Evolutionary conservation across 345 rosid species (phyloP), one percentile per base, ranked within the genome.

Genomic region (Toxicodendron radicans): DNA sequence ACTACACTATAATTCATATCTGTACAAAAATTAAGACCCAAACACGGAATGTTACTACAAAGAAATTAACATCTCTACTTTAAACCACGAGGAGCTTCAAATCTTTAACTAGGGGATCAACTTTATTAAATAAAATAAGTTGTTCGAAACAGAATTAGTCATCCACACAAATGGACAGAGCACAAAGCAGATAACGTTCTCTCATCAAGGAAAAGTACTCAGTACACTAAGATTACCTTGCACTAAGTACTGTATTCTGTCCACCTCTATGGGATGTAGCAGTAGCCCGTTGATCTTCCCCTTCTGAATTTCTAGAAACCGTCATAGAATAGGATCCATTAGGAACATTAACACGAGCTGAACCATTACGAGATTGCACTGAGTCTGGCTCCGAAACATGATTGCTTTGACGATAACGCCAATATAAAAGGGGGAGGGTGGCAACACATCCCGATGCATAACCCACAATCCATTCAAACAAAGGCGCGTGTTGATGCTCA

Each of bases 361-460:
- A 78, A 71, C 79, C 80, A 60, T 86, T 90, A 73, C 87, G 97
- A 64, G 86, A 70, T 79, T 87, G 99, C 46, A 78, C 79, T 58
- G 93, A 63, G 18, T 91, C 96, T 73, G 91, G 95, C 24, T 90
- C 98, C 45, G 82, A 73, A 21, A 62, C 84, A 79, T 84, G 97
- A 68, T 87, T 89, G 3, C 92, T 94, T 68, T 90, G 86, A 70
- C 81, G 83, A 73, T 87, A 95, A 65, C 97, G 97, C 97, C 97
- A 93, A 80, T 88, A 95, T 56, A 93, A 85, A 77, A 93, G 90
- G 33, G 98, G 99, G 24, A 95, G 90, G 2, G 93, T 90, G 10
- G 96, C 95, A 72, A 90, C 74, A 78, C 99, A 95, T 64, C 99
- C 99, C 69, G 87, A 78, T 20, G 97, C 92, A 79, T 95, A 95